Base-by-base conservation (phyloP, 306 rosid species). In the Cucurbita maxima region DNA sequence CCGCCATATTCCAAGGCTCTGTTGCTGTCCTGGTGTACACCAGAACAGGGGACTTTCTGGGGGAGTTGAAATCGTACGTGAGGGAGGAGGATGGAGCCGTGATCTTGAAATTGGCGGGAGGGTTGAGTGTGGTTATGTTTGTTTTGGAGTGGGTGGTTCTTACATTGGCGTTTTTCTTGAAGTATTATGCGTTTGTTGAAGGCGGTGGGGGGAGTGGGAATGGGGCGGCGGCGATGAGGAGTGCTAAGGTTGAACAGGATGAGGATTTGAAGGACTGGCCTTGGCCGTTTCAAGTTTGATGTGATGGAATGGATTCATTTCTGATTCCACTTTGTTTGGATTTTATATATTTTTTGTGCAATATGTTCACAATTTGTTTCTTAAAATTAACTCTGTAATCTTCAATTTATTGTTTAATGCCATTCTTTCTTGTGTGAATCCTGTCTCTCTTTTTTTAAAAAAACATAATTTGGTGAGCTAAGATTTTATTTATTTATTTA, bases 141-240 rank as follows among this genome's bases (percentile, higher is more conserved):
- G 88, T 79, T 79, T 67, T 90, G 82, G 98, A 92, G 58, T 92
- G 98, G 98, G 90, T 87, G 68, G 96, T 90, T 63, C 48, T 92
- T 79, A 82, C 86, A 0, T 88, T 92, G 6, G 96, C 98, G 0
- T 90, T 90, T 22, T 92, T 87, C 87, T 81, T 92, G 77, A 92
- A 83, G 85, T 90, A 90, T 60, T 88, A 88, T 63, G 92, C 91
- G 12, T 87, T 73, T 43, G 86, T 86, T 43, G 87, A 89, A 54
- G 86, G 87, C 4, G 86, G 74, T 4, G 40, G 61, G 0, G 40
- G 61, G 1, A 41, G 72, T 1, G 10, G 11, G 1, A 38, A 16
- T 62, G 18, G 62, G 50, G 11, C 56, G 50, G 75, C 81, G 16
- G 75, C 81, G 16, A 68, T 67, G 40, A 67, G 73, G 12, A 67